Percentiles rank a stretch among this genome's conserved stretches.
Evolutionary conservation across 306 rosid genomes (phyloP).

Genomic region (Amphicarpaea edgeworthii): DNA sequence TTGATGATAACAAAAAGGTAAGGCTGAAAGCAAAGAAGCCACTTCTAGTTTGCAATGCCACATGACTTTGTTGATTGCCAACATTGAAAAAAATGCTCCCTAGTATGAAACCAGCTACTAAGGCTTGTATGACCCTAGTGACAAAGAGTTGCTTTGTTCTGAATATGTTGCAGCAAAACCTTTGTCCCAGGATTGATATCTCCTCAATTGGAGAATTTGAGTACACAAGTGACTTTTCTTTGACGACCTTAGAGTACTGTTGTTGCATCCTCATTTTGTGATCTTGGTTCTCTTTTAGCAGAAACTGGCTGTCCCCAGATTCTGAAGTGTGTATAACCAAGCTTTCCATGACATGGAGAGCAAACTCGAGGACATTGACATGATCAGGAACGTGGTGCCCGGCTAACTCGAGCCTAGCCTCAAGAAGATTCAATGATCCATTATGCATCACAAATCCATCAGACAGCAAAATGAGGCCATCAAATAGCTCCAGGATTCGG

Average conservation of each 20-base stretch:
- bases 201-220: conserved; percentile 65
- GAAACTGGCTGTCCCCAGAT: conserved; percentile 50
- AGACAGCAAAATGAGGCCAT: conserved; percentile 73
- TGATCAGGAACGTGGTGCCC: conserved; percentile 73
- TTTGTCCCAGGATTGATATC: conserved; percentile 75
- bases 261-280: conserved; percentile 37
- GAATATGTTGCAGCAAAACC: conserved; percentile 86
- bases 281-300: conserved; percentile 46
- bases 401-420: conserved; percentile 67
- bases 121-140: conserved; percentile 70
- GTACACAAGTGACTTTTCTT: conserved; percentile 57
- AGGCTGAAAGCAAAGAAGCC: conserved; percentile 84
- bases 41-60: conserved; percentile 58
- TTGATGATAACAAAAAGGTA: conserved; percentile 75
- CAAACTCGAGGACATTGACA: conserved; percentile 86
- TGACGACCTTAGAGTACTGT: conserved; percentile 38
- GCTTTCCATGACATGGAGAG: conserved; percentile 78
- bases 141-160: conserved; percentile 85
- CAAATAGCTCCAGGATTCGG: conserved; percentile 78
- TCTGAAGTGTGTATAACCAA: conserved; percentile 67
- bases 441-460: conserved; percentile 78
- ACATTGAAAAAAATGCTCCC: conserved; percentile 75
- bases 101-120: conserved; percentile 67
- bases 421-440: conserved; percentile 78
- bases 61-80: conserved; percentile 51